Evolutionary conservation across 352 stramenopile genomes (phyloP), one percentile per base, ranked within the genome.

Genomic region (Globisporangium mamillatum): DNA sequence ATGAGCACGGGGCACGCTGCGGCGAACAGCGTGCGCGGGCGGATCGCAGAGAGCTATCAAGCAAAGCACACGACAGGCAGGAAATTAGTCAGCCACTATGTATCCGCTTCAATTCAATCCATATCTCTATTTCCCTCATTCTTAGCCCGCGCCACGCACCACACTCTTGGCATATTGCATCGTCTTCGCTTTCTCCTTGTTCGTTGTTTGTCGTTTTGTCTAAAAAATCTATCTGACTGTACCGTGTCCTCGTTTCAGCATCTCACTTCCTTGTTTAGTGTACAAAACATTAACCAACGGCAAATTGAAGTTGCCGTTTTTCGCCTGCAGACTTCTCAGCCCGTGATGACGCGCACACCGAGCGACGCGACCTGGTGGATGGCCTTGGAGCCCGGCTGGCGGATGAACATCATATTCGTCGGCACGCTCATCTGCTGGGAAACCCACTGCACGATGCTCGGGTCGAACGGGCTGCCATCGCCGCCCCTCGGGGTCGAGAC

Each of bases 321-420:
- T 64, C n/a, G 16, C n/a, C 14, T 48, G 4, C 5, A n/a, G 41
- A n/a, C 20, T n/a, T n/a, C 16, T 75, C 70, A 92, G 27, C 83
- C 67, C 3, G 90, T 97, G 71, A 98, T 98, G 63, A 98, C 86
- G 10, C 92, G 84, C 20, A 98, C 86, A 32, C 92, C 92, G 29
- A 94, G 77, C 56, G 86, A 76, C 27, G 87, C 83, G 32, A 98
- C 82, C 65, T 96, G 91, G 74, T 98, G 91, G 72, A 95, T 95
- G 71, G 92, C 89, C 63, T 92, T 84, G 59, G 85, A 83, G 70
- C 97, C 78, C 16, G 93, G 91, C 75, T 96, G 94, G 36, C 85
- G 81, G 63, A 98, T 97, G 67, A 98, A 98, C 89, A 98, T 97
- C 86, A 96, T 97, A 63, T 98, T 98, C 38, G 84, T 81, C 4